phyloP scores from a whole-genome alignment of 2,329 filamentous ascomycete genomes.

The Colletotrichum abscissum region DNA sequence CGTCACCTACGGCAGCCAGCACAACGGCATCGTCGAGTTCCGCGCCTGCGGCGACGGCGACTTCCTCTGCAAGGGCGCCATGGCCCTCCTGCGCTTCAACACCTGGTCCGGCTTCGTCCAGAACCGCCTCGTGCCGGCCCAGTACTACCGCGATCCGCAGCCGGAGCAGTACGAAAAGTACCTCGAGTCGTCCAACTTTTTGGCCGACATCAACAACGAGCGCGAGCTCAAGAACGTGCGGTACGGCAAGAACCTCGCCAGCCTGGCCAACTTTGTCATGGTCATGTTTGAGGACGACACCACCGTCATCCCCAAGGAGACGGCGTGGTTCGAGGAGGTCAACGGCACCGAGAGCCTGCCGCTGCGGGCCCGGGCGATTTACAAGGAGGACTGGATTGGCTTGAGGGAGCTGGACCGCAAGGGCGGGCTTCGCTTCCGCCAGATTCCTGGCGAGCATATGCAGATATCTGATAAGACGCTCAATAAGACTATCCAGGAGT shows the following conservation, averaged over 20 bases:
- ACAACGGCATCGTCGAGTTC: conserved; percentile 92
- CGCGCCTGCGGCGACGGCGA: conserved; percentile 77
- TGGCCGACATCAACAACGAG: conserved; percentile 98
- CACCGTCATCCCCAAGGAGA: conserved; percentile 90
- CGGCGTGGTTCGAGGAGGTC: conserved; percentile 89
- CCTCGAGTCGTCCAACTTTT: conserved; percentile 83
- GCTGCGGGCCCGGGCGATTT: conserved; percentile 77
- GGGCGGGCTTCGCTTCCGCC: conserved; percentile 81
- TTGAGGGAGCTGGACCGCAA: conserved; percentile 82
- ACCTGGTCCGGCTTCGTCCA: conserved; percentile 87
- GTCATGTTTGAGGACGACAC: conserved; percentile 89
- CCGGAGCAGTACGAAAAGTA: conserved; percentile 75
- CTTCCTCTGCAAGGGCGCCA: conserved; percentile 83
- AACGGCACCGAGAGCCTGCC: conserved; percentile 76
- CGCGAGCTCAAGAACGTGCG: conserved; percentile 75
- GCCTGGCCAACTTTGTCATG: conserved; percentile 84
- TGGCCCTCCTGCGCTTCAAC: conserved; percentile 81
- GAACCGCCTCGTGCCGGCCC: conserved; percentile 84
- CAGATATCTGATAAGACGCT: conserved; percentile 75
- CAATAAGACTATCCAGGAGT: conserved; percentile 72
- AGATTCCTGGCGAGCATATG: conserved; percentile 85
- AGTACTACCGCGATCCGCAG: conserved; percentile 86
- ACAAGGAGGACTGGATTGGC: conserved; percentile 94
- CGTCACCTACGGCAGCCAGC: conserved; percentile 90
- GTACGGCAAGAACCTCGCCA: conserved; percentile 78